These are phyloP conservation scores for Pseudomicrostroma phylloplanum DNA, from an alignment of 1,284 basidiomycete genomes.

Conservation along the genomic window DNA sequence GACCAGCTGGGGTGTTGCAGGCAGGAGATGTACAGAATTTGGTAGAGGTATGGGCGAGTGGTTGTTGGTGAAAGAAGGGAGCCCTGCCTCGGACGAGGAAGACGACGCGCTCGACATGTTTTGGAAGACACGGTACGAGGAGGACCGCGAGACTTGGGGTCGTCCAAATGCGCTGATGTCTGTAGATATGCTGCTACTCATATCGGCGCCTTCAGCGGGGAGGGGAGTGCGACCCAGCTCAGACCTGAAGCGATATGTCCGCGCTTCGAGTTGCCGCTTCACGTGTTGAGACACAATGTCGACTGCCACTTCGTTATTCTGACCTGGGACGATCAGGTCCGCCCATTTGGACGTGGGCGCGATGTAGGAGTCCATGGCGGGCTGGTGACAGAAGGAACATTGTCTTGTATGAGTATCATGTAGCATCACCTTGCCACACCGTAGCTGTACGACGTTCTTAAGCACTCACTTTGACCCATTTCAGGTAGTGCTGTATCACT, in stretches of 20 bases:
- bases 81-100: not conserved
- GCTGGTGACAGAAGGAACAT: slow-evolving; percentile 56
- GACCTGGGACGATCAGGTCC: slow-evolving; percentile 56
- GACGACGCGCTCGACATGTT: not conserved
- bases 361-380: slow-evolving; percentile 91
- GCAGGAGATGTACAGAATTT: slow-evolving; percentile 64
- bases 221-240: slow-evolving; percentile 33
- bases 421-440: no score
- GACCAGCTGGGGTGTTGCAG: slow-evolving; percentile 72
- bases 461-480: slow-evolving; percentile 60
- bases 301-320: slow-evolving; percentile 60
- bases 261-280: slow-evolving; percentile 62
- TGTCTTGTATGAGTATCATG: not conserved
- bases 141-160: not conserved
- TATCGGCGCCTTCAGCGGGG: not conserved
- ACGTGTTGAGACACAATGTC: slow-evolving; percentile 89
- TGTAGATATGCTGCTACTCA: not conserved
- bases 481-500: slow-evolving; percentile 84
- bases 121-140: not conserved
- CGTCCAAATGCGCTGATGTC: not conserved
- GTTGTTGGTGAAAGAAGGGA: not conserved
- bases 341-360: slow-evolving; percentile 76
- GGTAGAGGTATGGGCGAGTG: slow-evolving; percentile 24
- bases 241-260: slow-evolving; percentile 25
- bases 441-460: no score